Base-by-base conservation (phyloP, 2,329 filamentous ascomycete species). In the Aspergillus ibericus region DNA sequence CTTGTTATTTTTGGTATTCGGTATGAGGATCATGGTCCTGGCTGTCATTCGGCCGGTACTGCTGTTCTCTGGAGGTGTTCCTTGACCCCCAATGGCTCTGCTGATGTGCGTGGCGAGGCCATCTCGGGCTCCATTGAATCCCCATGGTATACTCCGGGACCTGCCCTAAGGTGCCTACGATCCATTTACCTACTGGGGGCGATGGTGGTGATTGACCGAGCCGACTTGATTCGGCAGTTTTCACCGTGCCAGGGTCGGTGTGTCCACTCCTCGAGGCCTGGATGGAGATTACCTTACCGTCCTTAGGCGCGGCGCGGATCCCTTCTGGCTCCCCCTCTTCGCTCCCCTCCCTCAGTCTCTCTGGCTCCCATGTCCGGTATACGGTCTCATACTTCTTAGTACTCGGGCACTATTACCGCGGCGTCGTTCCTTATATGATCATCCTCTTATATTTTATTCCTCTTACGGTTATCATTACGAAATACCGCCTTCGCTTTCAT, bases 201-300 rank as follows among this genome's bases (percentile, higher is more conserved):
- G 38, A 27, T n/a, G 27, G 22, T n/a, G 25, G 44, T 29, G 44
- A 48, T 48, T 32, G 13, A 32, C 34, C 40, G 13, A 32, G 25
- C 40, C 18, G 40, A 44, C 49, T 47, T 48, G 18, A 25, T 55
- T 36, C 53, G 22, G 7, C 49, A 46, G 47, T 12, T 46, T 35
- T 34, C 47, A 56, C 25, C 35, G 42, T 22, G 48, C 53, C 22
- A 51, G 47, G 47, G 38, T 59, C 36, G 49, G 55, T 53, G 59
- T 60, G 46, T 59, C 57, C 57, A 56, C 40, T 47, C 47, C 40
- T 47, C 47, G 36, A 27, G 20, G 16, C 25, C 29, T 34, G 52
- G 25, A 52, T 59, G 52, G 56, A n/a, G n/a, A 54, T 48, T 56
- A 40, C 36, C 27, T 53, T 53, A 52, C 46, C 42, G 12, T 46